These are phyloP conservation scores for Emergomyces pasteurianus DNA, from an alignment of 2,329 filamentous ascomycete species.

Conservation along the genomic window DNA sequence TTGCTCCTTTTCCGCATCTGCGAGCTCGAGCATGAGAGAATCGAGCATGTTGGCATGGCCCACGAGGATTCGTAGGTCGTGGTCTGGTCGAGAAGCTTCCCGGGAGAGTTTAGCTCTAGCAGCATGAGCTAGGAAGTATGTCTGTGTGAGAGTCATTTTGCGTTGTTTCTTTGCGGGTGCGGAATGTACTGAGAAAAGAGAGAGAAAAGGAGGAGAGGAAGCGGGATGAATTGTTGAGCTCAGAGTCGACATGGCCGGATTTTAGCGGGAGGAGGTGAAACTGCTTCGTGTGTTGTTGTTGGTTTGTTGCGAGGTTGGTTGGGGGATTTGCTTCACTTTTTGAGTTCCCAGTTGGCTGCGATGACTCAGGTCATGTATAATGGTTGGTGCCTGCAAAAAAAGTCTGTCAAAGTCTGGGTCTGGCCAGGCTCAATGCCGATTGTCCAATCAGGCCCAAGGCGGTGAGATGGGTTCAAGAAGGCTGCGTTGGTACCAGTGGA, in stretches of 20 bases:
- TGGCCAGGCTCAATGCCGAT: not conserved
- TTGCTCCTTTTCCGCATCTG: slow-evolving; percentile 88
- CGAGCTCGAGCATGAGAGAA: slow-evolving; percentile 79
- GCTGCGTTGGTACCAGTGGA: not conserved
- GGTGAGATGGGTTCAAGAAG: not conserved
- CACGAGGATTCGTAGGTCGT: slow-evolving; percentile 89
- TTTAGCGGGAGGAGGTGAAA: not conserved
- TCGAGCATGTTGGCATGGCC: slow-evolving; percentile 98
- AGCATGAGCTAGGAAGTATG: slow-evolving; percentile 96
- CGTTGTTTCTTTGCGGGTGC: slow-evolving; percentile 45
- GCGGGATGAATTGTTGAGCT: not conserved
- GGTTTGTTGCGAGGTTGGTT: not conserved
- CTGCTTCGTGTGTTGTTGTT: not conserved
- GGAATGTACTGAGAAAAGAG: slow-evolving; percentile 19
- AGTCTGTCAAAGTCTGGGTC: not conserved
- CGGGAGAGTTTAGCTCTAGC: slow-evolving; percentile 89
- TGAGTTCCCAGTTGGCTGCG: not conserved
- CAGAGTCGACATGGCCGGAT: not conserved
- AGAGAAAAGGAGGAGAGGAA: not conserved
- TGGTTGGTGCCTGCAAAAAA: not conserved
- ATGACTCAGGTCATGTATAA: not conserved
- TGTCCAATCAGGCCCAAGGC: not conserved
- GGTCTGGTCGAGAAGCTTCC: slow-evolving; percentile 81
- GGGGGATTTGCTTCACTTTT: not conserved
- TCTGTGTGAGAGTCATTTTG: slow-evolving; percentile 96